Evolutionary conservation across 352 stramenopile genomes (phyloP).

Genomic region (Thraustochytrium striatum): DNA sequence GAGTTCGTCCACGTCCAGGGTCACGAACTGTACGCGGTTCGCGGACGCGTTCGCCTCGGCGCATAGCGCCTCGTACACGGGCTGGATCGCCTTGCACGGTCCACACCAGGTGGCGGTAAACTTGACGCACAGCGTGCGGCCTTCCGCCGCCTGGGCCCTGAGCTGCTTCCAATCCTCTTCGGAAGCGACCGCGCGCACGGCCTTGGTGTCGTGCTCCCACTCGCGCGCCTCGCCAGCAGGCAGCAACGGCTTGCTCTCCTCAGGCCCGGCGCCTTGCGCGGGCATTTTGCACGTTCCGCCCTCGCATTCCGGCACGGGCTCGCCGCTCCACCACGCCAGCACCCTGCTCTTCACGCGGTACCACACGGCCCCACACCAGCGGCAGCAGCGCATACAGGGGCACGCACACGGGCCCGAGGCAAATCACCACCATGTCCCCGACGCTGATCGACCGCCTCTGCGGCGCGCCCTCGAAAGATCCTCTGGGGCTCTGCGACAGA

Average conservation of each 20-base stretch:
- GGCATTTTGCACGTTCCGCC: slow-evolving; percentile 15
- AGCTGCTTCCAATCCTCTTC: neutral
- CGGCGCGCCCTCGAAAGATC: too few species aligned
- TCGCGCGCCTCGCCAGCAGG: neutral
- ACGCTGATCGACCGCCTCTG: too few species aligned
- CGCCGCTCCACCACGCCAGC: slow-evolving; percentile 7
- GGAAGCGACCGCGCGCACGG: neutral
- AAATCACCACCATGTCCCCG: slow-evolving; percentile 11
- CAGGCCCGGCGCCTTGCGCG: neutral
- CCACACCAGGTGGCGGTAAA: slow-evolving; percentile 81
- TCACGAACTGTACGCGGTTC: slow-evolving; percentile 54
- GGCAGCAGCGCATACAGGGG: slow-evolving; percentile 28
- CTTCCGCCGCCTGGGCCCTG: neutral
- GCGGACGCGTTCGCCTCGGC: neutral
- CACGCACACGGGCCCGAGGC: slow-evolving; percentile 16
- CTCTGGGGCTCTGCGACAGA: too few species aligned
- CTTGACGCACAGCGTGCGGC: neutral
- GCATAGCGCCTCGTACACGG: slow-evolving; percentile 70
- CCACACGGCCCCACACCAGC: neutral
- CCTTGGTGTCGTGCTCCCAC: slow-evolving; percentile 1
- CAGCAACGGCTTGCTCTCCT: neutral
- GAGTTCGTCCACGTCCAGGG: slow-evolving; percentile 39
- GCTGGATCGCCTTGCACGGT: slow-evolving; percentile 75
- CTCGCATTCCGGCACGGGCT: neutral
- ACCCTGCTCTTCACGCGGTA: neutral